A percentile compares a stretch with the other conserved stretches of the same genome.
phyloP scores from a whole-genome alignment of 1,139 yeast genomes.

The Blastobotrys buckinghamii region DNA sequence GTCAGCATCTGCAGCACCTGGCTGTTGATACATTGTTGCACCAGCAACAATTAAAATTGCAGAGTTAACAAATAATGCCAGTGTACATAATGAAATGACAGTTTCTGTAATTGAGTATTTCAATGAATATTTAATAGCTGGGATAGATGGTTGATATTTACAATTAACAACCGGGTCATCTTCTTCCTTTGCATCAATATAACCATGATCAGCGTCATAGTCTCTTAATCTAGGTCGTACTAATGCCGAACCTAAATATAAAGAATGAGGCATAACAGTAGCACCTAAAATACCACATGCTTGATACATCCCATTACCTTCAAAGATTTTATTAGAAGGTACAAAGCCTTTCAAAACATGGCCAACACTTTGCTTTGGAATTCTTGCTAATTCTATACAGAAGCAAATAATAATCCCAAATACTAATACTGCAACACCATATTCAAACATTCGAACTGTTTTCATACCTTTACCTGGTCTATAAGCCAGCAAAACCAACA shows the following conservation, averaged over 20 bases:
- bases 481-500: constrained; percentile 69
- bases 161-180: constrained; percentile 35
- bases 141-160: constrained; percentile 56
- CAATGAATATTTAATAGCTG: constrained; percentile 60
- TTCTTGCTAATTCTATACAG: constrained; percentile 56
- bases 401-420: constrained; percentile 66
- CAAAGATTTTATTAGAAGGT: constrained; percentile 60
- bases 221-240: constrained; percentile 68
- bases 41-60: constrained; percentile 76
- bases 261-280: constrained; percentile 78
- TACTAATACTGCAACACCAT: constrained; percentile 60
- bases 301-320: constrained; percentile 59
- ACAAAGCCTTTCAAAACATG: constrained; percentile 62
- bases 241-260: constrained; percentile 68
- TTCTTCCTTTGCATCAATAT: constrained; percentile 22
- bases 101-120: constrained; percentile 63
- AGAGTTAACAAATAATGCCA: constrained; percentile 74
- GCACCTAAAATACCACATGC: constrained; percentile 79
- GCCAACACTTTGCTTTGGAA: constrained; percentile 44
- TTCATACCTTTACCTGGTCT: constrained; percentile 62
- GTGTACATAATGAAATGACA: constrained; percentile 58
- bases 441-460: constrained; percentile 61
- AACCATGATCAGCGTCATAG: constrained; percentile 40
- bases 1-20: constrained; percentile 67
- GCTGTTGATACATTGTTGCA: constrained; percentile 53